A percentile compares a stretch with the other conserved stretches of the same genome.
These are phyloP conservation scores for Mycena kentingensis DNA, from an alignment of 768 basidiomycete species.

Conservation along the genomic window DNA sequence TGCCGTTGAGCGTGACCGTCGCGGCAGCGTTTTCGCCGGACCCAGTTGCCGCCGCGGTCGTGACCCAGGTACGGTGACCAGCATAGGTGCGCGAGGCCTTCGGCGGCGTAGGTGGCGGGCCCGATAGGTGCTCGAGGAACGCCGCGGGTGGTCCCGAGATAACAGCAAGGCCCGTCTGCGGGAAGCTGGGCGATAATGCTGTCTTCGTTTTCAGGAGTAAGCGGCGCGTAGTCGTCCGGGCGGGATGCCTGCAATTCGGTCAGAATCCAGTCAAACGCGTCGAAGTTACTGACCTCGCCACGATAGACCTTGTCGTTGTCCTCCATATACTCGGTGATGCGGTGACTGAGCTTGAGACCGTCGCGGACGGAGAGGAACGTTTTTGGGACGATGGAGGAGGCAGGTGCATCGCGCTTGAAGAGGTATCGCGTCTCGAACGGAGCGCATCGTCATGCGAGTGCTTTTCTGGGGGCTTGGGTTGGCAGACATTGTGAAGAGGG, in stretches of 20 bases:
- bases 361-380: background rate
- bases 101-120: too few relatives aligned
- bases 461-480: background rate
- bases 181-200: background rate
- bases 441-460: background rate
- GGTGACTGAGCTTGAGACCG: background rate
- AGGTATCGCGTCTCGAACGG: background rate
- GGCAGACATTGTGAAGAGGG: background rate
- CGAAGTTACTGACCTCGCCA: background rate
- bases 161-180: background rate
- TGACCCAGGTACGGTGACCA: too few relatives aligned
- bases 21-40: too few relatives aligned
- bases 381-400: background rate
- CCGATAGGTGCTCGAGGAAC: background rate
- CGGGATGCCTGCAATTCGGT: background rate
- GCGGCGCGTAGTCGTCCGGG: background rate
- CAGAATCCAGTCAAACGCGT: background rate
- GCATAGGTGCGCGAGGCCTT: too few relatives aligned
- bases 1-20: too few relatives aligned
- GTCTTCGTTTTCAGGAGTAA: background rate
- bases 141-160: background rate
- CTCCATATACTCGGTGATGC: slow-evolving; percentile 1
- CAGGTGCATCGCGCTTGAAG: background rate
- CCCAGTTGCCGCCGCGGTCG: too few relatives aligned
- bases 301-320: slow-evolving; percentile 1